Evolutionary conservation across 2,329 filamentous ascomycete genomes (phyloP).

Genomic region (Epichloe sp.): DNA sequence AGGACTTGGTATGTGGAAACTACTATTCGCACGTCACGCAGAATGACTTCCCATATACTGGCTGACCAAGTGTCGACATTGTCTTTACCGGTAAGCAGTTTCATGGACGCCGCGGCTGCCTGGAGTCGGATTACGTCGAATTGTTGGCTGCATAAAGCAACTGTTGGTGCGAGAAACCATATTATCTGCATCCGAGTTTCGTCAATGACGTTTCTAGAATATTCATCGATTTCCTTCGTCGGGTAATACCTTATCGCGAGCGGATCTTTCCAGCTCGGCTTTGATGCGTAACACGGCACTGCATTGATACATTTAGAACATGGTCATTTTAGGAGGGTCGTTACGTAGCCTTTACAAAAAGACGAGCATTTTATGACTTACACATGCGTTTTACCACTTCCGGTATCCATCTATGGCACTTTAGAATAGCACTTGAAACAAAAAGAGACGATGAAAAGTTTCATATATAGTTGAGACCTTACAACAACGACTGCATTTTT

Average conservation of each 20-base stretch:
- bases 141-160: conserved; percentile 56
- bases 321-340: not conserved
- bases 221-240: not conserved
- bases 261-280: conserved; percentile 44
- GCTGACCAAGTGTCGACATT: conserved; percentile 62
- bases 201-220: not conserved
- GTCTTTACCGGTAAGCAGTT: conserved; percentile 53
- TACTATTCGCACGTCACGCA: conserved; percentile 55
- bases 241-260: conserved; percentile 36
- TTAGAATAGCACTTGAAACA: not conserved
- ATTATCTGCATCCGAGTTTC: conserved; percentile 27
- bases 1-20: conserved; percentile 68
- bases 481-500: conserved; percentile 62
- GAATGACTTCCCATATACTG: conserved; percentile 50
- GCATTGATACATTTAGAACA: not conserved
- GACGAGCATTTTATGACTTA: conserved; percentile 25
- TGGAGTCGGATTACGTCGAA: conserved; percentile 44
- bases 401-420: conserved; percentile 60
- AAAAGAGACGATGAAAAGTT: not conserved
- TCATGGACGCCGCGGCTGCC: conserved; percentile 44
- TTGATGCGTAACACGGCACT: conserved; percentile 57
- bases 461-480: conserved; percentile 11
- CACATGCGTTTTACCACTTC: conserved; percentile 68
- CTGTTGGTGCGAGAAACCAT: conserved; percentile 64
- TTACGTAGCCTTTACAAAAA: not conserved